phyloP scores from a whole-genome alignment of 257 asterid genomes.

The Mentha longifolia region DNA sequence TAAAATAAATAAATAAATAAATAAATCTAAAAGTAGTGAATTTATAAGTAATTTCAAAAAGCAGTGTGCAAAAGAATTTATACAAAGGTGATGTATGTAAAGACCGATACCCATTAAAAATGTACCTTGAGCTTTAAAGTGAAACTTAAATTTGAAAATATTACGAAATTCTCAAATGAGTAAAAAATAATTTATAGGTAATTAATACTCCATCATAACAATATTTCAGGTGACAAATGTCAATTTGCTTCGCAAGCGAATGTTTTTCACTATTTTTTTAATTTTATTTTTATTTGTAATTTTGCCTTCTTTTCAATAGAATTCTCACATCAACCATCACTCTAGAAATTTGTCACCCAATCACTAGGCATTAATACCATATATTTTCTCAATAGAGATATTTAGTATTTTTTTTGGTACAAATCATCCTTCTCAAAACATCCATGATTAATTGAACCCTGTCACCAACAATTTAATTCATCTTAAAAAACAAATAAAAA shows the following conservation, averaged over 20 bases:
- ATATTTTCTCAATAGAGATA: background rate
- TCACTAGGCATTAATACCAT: conserved; percentile 12
- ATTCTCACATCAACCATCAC: conserved; percentile 4
- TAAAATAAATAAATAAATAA: no score
- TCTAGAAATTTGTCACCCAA: conserved; percentile 14
- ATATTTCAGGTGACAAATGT: background rate
- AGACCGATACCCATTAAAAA: no score
- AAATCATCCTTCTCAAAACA: conserved; percentile 20
- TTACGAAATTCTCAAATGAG: background rate
- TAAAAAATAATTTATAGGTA: background rate
- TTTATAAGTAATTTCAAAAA: no score
- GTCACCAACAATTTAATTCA: background rate
- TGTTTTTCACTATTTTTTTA: background rate
- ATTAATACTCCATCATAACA: background rate
- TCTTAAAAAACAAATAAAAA: accelerated
- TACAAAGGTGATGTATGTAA: no score
- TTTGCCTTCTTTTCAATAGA: background rate
- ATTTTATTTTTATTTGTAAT: background rate
- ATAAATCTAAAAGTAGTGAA: no score
- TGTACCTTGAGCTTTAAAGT: no score
- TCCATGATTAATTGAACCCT: background rate
- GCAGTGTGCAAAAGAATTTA: no score
- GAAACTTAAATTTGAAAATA: background rate
- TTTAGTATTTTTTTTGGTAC: background rate
- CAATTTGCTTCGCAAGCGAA: background rate